Evolutionary conservation across 495 filamentous ascomycete genomes (phyloP).

Genomic region (Hypoxylon intermedium): DNA sequence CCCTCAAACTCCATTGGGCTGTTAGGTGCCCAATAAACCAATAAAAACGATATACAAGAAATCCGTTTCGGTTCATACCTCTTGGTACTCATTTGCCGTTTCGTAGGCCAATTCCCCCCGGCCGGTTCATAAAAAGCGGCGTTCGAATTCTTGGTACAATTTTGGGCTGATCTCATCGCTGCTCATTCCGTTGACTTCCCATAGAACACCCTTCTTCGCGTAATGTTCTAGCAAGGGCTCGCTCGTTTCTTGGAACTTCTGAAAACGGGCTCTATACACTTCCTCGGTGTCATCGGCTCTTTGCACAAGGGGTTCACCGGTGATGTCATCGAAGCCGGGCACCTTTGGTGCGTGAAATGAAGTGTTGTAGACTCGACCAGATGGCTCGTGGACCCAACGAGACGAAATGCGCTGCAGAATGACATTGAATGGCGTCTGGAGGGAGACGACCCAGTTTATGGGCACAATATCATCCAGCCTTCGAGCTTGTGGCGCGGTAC

Average conservation of each 20-base stretch:
- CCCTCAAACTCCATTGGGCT: slow-evolving; percentile 22
- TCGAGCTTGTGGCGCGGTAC: slow-evolving; percentile 79
- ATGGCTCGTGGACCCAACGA: slow-evolving; percentile 93
- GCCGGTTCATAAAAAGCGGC: slow-evolving; percentile 64
- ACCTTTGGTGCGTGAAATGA: slow-evolving; percentile 87
- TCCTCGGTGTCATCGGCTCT: slow-evolving; percentile 85
- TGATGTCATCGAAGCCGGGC: slow-evolving; percentile 84
- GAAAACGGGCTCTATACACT: slow-evolving; percentile 79
- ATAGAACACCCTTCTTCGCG: slow-evolving; percentile 81
- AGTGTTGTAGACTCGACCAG: slow-evolving; percentile 91
- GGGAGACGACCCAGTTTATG: slow-evolving; percentile 86
- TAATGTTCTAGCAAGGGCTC: slow-evolving; percentile 88
- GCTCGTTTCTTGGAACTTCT: slow-evolving; percentile 86
- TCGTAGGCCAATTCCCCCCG: neutral
- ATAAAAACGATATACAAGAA: slow-evolving; percentile 24
- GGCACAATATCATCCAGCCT: slow-evolving; percentile 80
- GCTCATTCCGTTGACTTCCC: slow-evolving; percentile 83
- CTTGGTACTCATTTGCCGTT: neutral
- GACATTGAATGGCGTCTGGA: slow-evolving; percentile 71
- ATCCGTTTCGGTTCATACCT: neutral
- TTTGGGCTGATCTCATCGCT: slow-evolving; percentile 94
- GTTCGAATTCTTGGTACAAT: slow-evolving; percentile 79
- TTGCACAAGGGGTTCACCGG: slow-evolving; percentile 84
- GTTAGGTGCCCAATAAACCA: neutral
- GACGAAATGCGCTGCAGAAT: slow-evolving; percentile 88